Evolutionary conservation across 1,284 basidiomycete species (phyloP).

Genomic region (Marasmius fiardii): DNA sequence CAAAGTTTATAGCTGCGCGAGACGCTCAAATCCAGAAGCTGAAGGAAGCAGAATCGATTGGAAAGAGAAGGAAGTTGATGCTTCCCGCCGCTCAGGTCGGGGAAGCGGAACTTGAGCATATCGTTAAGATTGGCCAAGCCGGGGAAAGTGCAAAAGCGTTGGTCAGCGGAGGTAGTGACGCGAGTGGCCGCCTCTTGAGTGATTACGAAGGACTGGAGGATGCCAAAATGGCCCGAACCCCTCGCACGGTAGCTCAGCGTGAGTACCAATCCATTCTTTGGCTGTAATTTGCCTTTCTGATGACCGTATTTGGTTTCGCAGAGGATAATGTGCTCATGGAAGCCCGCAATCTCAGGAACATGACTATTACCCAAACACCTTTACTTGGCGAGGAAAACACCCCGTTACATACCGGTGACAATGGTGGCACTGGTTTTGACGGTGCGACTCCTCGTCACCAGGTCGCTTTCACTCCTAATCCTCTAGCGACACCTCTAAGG

Average conservation of each 20-base stretch:
- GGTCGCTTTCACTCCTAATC: slow-evolving; percentile 92
- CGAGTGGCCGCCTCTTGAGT: slow-evolving; percentile 83
- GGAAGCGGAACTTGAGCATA: slow-evolving; percentile 95
- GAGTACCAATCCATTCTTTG: slow-evolving; percentile 31
- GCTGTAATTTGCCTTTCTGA: slow-evolving; percentile 6
- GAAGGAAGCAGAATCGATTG: slow-evolving; percentile 95
- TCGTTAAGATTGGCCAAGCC: slow-evolving; percentile 96
- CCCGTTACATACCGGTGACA: slow-evolving; percentile 71
- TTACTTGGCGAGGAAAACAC: slow-evolving; percentile 97
- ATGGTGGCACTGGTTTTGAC: slow-evolving; percentile 85
- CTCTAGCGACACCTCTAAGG: slow-evolving; percentile 81
- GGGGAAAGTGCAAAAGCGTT: slow-evolving; percentile 86
- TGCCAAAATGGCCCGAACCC: slow-evolving; percentile 90
- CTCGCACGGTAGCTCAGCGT: slow-evolving; percentile 90
- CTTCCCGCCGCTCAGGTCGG: slow-evolving; percentile 93
- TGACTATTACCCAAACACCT: slow-evolving; percentile 91
- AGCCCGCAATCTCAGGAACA: slow-evolving; percentile 91
- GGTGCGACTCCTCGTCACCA: slow-evolving; percentile 88
- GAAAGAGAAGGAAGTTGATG: slow-evolving; percentile 81
- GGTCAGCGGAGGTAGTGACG: slow-evolving; percentile 78
- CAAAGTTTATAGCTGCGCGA: slow-evolving; percentile 89
- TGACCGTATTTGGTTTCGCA: slow-evolving; percentile 26
- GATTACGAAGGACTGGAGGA: slow-evolving; percentile 90
- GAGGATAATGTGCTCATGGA: slow-evolving; percentile 94
- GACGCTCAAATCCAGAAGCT: slow-evolving; percentile 97